Conservation (phyloP, 768 basidiomycete genomes). For the Lentinula raphanica region DNA sequence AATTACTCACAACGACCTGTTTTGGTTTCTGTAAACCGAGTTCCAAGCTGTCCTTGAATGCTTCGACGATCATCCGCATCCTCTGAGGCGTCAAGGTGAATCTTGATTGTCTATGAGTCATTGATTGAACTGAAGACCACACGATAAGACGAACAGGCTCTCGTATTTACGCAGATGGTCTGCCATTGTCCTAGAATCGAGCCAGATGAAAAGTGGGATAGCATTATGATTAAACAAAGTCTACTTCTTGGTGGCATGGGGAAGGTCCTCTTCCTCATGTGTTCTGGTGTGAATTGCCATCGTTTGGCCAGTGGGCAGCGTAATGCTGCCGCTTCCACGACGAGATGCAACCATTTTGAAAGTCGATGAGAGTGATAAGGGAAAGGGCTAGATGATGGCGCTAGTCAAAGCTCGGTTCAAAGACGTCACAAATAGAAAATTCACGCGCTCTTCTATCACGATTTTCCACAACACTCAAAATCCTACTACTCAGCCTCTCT, state of each 20-base stretch:
- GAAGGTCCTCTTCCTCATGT: conserved; percentile 80
- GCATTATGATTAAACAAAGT: background rate
- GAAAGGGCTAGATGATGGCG: background rate
- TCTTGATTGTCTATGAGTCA: conserved; percentile 28
- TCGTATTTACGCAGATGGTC: conserved; percentile 92
- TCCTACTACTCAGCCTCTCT: no score
- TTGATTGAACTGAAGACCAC: conserved; percentile 1
- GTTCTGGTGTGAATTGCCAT: conserved; percentile 86
- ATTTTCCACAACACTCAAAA: background rate
- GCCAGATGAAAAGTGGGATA: conserved; percentile 10
- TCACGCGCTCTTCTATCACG: background rate
- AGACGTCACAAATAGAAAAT: background rate
- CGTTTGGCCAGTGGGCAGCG: conserved; percentile 69
- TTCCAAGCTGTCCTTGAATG: conserved; percentile 90
- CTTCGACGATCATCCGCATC: conserved; percentile 96
- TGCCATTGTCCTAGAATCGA: conserved; percentile 70
- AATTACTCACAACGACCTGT: conserved; percentile 77
- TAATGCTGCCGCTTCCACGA: conserved; percentile 72
- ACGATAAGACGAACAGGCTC: conserved; percentile 53
- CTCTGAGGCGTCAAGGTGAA: conserved; percentile 86
- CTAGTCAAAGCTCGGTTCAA: background rate
- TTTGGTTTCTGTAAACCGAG: conserved; percentile 74
- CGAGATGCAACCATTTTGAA: conserved; percentile 59
- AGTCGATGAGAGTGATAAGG: background rate
- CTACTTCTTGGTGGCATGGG: conserved; percentile 92